Percentiles rank a stretch among this genome's conserved stretches.
These are phyloP conservation scores for Chrysosporium queenslandicum DNA, from an alignment of 2,329 filamentous ascomycete species.

Conservation along the genomic window DNA sequence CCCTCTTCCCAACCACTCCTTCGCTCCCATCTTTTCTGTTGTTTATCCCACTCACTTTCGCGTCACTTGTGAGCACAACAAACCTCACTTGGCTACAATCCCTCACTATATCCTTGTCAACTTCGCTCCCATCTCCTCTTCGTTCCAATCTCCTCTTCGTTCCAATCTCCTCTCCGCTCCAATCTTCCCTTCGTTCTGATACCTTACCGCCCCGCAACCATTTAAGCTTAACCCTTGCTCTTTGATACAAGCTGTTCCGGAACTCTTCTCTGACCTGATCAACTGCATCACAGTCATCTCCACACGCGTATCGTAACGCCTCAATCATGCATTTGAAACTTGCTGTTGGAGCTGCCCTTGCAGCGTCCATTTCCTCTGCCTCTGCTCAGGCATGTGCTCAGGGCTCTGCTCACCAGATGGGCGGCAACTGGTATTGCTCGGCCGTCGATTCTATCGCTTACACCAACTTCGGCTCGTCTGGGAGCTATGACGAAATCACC, in stretches of 20 bases:
- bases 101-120: not conserved
- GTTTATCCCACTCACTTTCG: not conserved
- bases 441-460: conserved; percentile 59
- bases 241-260: not conserved
- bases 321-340: conserved; percentile 16
- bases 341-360: conserved; percentile 16
- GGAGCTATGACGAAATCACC: conserved; percentile 55
- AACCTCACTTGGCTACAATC: conserved; percentile 2
- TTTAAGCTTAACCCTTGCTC: not conserved
- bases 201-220: not conserved
- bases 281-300: not conserved
- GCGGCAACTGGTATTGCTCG: conserved; percentile 58
- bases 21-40: not conserved
- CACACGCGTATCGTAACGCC: not conserved
- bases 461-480: conserved; percentile 48
- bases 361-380: conserved; percentile 17
- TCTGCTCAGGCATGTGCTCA: conserved; percentile 17
- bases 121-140: not conserved
- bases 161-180: not conserved
- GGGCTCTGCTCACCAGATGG: conserved; percentile 24
- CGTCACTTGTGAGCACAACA: not conserved
- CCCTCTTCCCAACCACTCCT: not conserved
- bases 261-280: conserved; percentile 1
- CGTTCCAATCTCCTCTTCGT: not conserved
- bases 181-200: not conserved